Conservation (phyloP, 176 grass and related monocot species). For the Bolboschoenus planiculmis region DNA sequence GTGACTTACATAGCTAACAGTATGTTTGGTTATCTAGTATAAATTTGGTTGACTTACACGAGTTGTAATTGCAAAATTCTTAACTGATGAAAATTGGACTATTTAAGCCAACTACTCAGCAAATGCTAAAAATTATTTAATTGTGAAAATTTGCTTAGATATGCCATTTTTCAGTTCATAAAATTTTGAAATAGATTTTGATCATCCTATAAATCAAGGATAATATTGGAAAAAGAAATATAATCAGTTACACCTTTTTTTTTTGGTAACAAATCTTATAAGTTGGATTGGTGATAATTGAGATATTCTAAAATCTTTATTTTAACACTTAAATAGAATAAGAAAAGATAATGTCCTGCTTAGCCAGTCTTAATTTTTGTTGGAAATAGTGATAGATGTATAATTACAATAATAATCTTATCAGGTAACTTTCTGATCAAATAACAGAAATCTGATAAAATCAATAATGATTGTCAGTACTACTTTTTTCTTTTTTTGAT, state of each 20-base stretch:
- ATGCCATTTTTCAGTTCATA: not conserved
- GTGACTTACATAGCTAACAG: not conserved
- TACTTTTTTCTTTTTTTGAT: not conserved
- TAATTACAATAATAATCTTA: not conserved
- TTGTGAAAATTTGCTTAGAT: not conserved
- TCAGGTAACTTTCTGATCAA: not conserved
- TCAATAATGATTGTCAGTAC: not conserved
- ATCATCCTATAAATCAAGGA: not conserved
- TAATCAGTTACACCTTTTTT: not conserved
- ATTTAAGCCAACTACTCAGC: not conserved
- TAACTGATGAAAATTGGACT: not conserved
- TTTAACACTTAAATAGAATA: not conserved
- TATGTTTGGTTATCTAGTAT: not conserved
- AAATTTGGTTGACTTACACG: not conserved
- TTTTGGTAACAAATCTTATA: not conserved
- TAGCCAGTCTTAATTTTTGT: not conserved
- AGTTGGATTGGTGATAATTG: not conserved
- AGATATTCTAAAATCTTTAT: not conserved
- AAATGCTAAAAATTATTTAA: not conserved
- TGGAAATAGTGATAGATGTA: not conserved
- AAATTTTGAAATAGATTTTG: not conserved
- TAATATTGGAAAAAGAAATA: not conserved
- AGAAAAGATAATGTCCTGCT: not conserved
- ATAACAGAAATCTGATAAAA: not conserved
- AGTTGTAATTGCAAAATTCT: not conserved